Evolutionary conservation across 2,329 filamentous ascomycete species (phyloP).

Genomic region (Davidsoniella eucalypti): DNA sequence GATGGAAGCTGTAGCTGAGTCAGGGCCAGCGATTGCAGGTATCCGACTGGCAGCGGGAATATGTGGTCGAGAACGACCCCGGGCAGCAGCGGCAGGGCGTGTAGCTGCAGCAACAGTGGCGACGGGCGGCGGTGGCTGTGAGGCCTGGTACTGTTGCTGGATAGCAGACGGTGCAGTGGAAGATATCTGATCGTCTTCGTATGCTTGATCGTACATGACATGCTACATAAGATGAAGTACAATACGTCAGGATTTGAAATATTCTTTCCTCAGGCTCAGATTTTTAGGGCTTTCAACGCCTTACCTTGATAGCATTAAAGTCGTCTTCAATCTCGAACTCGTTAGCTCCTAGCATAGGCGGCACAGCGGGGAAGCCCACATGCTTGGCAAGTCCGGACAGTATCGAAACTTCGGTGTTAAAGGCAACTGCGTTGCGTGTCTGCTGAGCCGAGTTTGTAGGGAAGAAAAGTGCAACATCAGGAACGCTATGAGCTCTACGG

Average conservation of each 20-base stretch:
- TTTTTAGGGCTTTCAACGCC: conserved; percentile 6
- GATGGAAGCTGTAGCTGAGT: background rate
- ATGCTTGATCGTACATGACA: conserved; percentile 9
- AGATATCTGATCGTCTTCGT: background rate
- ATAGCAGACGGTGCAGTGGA: too few species aligned
- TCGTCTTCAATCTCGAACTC: conserved; percentile 68
- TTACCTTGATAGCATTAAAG: conserved; percentile 71
- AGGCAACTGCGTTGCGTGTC: conserved; percentile 70
- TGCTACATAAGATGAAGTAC: conserved; percentile 4
- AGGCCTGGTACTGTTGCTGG: background rate
- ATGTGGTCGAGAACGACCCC: background rate
- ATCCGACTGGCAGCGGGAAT: background rate
- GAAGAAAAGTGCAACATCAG: conserved; percentile 69
- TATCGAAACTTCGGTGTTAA: conserved; percentile 88
- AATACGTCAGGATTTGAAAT: conserved; percentile 5
- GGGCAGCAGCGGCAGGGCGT: background rate
- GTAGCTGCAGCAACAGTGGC: background rate
- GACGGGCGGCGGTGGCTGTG: background rate
- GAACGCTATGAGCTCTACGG: conserved; percentile 61
- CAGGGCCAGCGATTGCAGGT: background rate
- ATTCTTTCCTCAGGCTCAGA: conserved; percentile 2
- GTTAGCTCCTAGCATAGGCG: conserved; percentile 58
- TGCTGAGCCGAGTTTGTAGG: conserved; percentile 62
- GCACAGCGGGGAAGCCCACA: conserved; percentile 91
- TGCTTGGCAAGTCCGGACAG: conserved; percentile 85